Evolutionary conservation across 768 basidiomycete genomes (phyloP).

Genomic region (Tricholoma flavovirens): DNA sequence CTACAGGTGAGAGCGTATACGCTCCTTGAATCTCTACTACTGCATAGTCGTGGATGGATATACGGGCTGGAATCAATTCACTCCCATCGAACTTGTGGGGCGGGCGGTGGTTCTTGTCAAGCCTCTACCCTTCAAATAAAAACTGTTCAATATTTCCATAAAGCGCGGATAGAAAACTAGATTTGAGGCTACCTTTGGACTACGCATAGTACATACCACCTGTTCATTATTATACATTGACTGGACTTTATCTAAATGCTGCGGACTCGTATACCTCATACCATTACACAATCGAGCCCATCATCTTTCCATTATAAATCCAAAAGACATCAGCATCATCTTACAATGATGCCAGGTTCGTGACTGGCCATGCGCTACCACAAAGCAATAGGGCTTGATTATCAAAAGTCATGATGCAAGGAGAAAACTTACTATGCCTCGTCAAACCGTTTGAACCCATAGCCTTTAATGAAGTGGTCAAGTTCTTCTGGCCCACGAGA

Average conservation of each 20-base stretch:
- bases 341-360: conserved; percentile 58
- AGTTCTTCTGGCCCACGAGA: conserved; percentile 90
- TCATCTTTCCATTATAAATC: neutral
- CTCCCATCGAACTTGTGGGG: no score
- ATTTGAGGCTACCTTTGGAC: neutral
- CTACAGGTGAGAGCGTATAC: conserved; percentile 32
- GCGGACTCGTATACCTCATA: neutral
- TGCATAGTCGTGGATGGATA: no score
- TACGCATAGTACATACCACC: neutral
- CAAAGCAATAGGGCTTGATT: conserved; percentile 5
- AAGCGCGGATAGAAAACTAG: neutral
- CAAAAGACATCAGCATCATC: neutral
- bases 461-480: conserved; percentile 66
- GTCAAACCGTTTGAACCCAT: conserved; percentile 68
- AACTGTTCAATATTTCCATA: no score
- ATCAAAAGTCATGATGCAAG: neutral
- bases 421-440: conserved; percentile 64
- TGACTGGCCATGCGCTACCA: conserved; percentile 67
- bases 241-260: neutral
- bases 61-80: no score
- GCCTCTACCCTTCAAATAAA: no score
- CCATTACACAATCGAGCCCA: neutral
- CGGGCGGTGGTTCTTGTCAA: no score
- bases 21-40: conserved; percentile 24
- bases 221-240: neutral